Evolutionary conservation across 345 rosid species (phyloP).

Genomic region (Pistacia integerrima): DNA sequence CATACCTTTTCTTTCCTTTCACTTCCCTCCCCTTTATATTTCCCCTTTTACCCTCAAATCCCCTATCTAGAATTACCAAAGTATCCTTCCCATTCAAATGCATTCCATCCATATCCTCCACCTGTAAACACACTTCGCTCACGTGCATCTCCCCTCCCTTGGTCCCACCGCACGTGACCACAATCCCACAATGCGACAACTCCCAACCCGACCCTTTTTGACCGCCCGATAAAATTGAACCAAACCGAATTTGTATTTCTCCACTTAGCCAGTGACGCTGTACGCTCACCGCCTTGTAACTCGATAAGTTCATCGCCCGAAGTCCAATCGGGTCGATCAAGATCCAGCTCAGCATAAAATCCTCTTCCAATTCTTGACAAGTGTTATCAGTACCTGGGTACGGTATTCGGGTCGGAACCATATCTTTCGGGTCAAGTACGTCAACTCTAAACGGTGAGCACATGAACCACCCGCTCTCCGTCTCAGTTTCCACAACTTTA

Average conservation of each 20-base stretch:
- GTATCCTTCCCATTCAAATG: slow-evolving; percentile 62
- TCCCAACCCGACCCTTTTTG: slow-evolving; percentile 32
- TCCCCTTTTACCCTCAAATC: slow-evolving; percentile 54
- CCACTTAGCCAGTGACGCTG: slow-evolving; percentile 77
- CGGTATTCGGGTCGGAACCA: slow-evolving; percentile 47
- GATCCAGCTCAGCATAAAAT: slow-evolving; percentile 73
- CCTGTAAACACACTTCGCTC: slow-evolving; percentile 66
- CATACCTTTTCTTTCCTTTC: slow-evolving; percentile 39
- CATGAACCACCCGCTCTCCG: slow-evolving; percentile 60
- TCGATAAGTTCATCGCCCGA: slow-evolving; percentile 67
- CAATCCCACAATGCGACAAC: slow-evolving; percentile 46
- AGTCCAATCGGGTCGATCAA: slow-evolving; percentile 53
- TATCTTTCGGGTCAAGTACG: slow-evolving; percentile 62
- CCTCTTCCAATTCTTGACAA: slow-evolving; percentile 37
- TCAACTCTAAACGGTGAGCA: slow-evolving; percentile 78
- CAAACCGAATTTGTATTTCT: slow-evolving; percentile 61
- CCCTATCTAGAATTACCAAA: slow-evolving; percentile 45
- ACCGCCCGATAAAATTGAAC: slow-evolving; percentile 30
- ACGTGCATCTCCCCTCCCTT: slow-evolving; percentile 58
- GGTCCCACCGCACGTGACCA: slow-evolving; percentile 54
- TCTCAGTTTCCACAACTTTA: slow-evolving; percentile 60
- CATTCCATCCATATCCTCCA: slow-evolving; percentile 76
- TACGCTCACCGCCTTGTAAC: slow-evolving; percentile 64
- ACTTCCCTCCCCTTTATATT: slow-evolving; percentile 29
- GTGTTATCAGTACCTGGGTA: slow-evolving; percentile 41